phyloP scores from a whole-genome alignment of 805 yeast genomes.

The Yamadazyma akitaensis region DNA sequence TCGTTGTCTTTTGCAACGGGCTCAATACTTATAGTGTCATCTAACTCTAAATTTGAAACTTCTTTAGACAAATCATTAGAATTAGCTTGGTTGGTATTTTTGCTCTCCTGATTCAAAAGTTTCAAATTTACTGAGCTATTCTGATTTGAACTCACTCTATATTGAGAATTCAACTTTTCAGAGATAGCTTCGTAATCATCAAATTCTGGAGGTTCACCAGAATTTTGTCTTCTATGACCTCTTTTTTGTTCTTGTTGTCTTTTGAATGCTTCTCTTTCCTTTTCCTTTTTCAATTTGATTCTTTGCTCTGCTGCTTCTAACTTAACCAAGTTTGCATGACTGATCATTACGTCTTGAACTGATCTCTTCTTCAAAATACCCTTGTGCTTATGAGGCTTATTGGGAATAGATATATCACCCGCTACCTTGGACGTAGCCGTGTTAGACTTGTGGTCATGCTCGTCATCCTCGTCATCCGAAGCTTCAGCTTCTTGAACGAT shows the following conservation, averaged over 20 bases:
- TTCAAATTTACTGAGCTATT: constrained; percentile 21
- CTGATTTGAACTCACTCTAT: constrained; percentile 21
- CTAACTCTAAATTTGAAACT: constrained; percentile 8
- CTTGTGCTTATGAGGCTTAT: constrained; percentile 33
- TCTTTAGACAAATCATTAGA: constrained; percentile 1
- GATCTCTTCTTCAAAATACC: constrained; percentile 88
- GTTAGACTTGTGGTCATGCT: constrained; percentile 14
- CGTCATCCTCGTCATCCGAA: constrained; percentile 20
- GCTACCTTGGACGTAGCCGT: constrained; percentile 44
- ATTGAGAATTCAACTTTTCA: constrained; percentile 41
- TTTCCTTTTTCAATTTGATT: constrained; percentile 30
- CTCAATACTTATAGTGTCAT: constrained; percentile 1
- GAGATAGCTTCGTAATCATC: constrained; percentile 43
- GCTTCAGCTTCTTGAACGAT: constrained; percentile 46
- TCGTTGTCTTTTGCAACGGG: background rate
- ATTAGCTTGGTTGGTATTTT: background rate
- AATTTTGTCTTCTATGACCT: constrained; percentile 12
- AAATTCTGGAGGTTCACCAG: constrained; percentile 36
- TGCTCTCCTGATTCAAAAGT: constrained; percentile 7
- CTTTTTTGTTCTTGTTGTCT: constrained; percentile 4
- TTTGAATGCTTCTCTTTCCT: constrained; percentile 16
- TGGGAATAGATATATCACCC: constrained; percentile 43
- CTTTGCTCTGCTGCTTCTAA: constrained; percentile 39
- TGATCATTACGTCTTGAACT: constrained; percentile 74
- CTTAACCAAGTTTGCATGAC: constrained; percentile 49